Base-by-base conservation (phyloP, 495 filamentous ascomycete genomes). In the Sporormia fimetaria region DNA sequence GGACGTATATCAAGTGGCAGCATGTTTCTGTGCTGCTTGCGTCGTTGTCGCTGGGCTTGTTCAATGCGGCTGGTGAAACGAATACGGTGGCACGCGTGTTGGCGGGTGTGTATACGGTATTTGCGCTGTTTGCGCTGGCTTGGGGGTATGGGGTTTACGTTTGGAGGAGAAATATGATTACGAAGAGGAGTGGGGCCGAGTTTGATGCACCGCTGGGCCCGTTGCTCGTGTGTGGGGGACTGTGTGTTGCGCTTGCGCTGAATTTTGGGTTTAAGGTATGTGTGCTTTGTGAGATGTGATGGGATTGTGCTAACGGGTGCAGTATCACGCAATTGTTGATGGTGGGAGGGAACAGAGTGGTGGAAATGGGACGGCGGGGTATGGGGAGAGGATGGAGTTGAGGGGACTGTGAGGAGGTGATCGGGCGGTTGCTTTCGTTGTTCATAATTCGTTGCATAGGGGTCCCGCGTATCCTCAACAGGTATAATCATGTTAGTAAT, bases 1-100 rank as follows among this genome's bases (percentile, higher is more conserved):
- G 90, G 31, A 98, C 90, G 0, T 98, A 94, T 54, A 75, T 98
- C 59, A 94, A 94, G 58, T 98, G 90, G 90, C 81, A 94, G 60
- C 87, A 96, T 56, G 81, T 96, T 49, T 79, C 75, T 37, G 70
- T 98, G 17, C 68, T 96, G 20, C 74, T 96, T 6, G 86, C 85
- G 7, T 76, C 74, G 17, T 60, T 98, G 21, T 82, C 83, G 2
- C 64, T 98, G 17, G 83, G 78, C 27, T 64, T 98, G 21, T 94
- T 87, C 62, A 90, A 87, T 54, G 84, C 90, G 0, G 80, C 87
- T 9, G 80, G 83, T 16, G 63, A 76, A 55, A 54, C 67, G 44
- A 83, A 93, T 55, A 60, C 63, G 11, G 58, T 93, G 5, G 87
- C 84, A 0, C 73, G 81, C 48, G 67, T 60, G 26, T 69, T 96